These are phyloP conservation scores for Trichoderma sp. DNA, from an alignment of 2,329 filamentous ascomycete species.

Conservation along the genomic window DNA sequence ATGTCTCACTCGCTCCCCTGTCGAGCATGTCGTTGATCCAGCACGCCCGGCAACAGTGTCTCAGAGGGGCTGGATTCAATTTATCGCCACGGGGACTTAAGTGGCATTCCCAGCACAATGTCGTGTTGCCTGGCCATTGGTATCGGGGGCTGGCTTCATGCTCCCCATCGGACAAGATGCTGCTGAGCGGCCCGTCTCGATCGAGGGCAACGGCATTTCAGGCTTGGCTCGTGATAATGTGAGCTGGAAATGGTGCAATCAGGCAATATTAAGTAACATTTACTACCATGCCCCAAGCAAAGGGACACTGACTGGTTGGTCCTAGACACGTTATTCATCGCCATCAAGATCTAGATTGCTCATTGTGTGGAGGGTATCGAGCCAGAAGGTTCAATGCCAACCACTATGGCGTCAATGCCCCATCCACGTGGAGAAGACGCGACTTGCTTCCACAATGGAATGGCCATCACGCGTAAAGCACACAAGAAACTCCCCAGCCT, in stretches of 20 bases:
- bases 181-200: background rate
- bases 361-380: background rate
- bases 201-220: background rate
- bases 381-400: background rate
- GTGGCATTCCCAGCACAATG: background rate
- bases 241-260: background rate
- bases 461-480: background rate
- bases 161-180: background rate
- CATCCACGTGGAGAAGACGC: background rate
- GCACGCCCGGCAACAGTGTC: conserved; percentile 16
- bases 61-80: background rate
- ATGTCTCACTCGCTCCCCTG: background rate
- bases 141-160: background rate
- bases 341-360: background rate
- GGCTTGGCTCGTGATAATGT: background rate
- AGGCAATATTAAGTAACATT: background rate
- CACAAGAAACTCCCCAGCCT: background rate
- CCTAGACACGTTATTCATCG: background rate
- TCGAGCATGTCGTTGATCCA: background rate
- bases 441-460: background rate
- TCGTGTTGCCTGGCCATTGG: conserved; percentile 7
- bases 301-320: background rate
- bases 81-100: conserved; percentile 1
- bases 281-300: background rate
- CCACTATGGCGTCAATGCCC: background rate